Evolutionary conservation across 2,329 filamentous ascomycete species (phyloP), one percentile per base, ranked within the genome.

Genomic region (Daldinia sp.): DNA sequence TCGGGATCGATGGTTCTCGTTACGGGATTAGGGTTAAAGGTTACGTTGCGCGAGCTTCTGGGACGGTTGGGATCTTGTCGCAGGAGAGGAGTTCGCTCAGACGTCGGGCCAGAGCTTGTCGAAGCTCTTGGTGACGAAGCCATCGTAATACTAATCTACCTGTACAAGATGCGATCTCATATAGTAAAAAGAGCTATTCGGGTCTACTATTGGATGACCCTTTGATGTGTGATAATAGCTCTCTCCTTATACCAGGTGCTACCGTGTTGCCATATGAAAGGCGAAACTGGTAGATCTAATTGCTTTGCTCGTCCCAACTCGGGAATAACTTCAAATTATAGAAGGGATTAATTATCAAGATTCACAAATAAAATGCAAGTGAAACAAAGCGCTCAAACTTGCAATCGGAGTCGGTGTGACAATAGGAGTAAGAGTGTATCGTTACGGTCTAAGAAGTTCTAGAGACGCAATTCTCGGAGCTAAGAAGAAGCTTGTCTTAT

Each of bases 11-110:
- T 86, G 18, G 88, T 89, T 69, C 86, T 85, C n/a, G 87, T 84
- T 51, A 89, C 86, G 41, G 89, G 88, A 70, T 90, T 89, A 4
- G 91, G 86, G 77, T 93, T 92, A 83, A 95, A 94, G 13, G 92
- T 94, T 75, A 95, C 92, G 74, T 85, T 92, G 72, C 92, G 88
- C 57, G 83, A 75, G 15, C 85, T 82, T 68, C 82, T 84, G 10
- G 82, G 79, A 18, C 83, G 83, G 44, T 68, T 70, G 7, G 73
- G 70, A 46, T 78, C 76, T 67, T 74, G 75, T 15, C 76, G 74
- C 15, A 79, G 61, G 46, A 79, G 75, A 59, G 77, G 77, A n/a
- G 74, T 77, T 54, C 74, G 74, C 70, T 79, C 77, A 2, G 75
- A 71, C 4, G 51, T 69, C 6, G 72, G 65, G n/a, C 68, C 62